Percentiles rank a stretch among this genome's conserved stretches.
phyloP scores from a whole-genome alignment of 345 rosid genomes.

The Luvunga scandens region DNA sequence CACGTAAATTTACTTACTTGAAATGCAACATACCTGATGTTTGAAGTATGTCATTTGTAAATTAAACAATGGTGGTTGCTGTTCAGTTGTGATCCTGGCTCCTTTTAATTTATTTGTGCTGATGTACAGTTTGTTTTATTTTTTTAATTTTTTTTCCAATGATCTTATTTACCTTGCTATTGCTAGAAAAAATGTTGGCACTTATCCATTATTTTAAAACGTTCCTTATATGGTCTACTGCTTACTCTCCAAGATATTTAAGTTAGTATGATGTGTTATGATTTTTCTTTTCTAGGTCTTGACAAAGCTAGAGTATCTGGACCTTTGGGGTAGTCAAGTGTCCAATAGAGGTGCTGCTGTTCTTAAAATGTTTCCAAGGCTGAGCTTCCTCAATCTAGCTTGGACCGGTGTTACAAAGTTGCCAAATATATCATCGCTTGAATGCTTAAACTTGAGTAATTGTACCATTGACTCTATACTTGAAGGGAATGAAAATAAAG shows the following conservation, averaged over 20 bases:
- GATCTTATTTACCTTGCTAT: neutral
- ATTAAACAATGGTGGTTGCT: neutral
- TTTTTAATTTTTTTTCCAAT: neutral
- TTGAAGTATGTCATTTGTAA: neutral
- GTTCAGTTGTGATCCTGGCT: neutral
- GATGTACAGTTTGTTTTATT: too few relatives aligned
- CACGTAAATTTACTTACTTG: neutral
- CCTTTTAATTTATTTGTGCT: neutral
- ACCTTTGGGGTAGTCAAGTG: conserved; percentile 87
- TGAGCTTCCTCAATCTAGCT: conserved; percentile 72
- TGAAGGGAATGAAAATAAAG: conserved; percentile 31
- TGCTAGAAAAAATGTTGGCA: neutral
- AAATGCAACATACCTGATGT: neutral
- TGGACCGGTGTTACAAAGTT: conserved; percentile 69
- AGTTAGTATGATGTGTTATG: neutral
- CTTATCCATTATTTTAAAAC: neutral
- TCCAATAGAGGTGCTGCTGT: conserved; percentile 54
- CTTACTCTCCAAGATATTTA: neutral
- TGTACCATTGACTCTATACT: conserved; percentile 57
- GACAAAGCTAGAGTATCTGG: conserved; percentile 75
- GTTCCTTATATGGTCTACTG: conserved; percentile 4
- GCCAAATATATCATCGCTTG: conserved; percentile 61
- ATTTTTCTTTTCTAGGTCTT: conserved; percentile 46
- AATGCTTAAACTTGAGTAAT: conserved; percentile 77
- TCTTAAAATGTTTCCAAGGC: conserved; percentile 52